Percentiles rank a stretch among this genome's conserved stretches.
Evolutionary conservation across 1,139 yeast genomes (phyloP).

Genomic region (Yamadazyma atmosphaerica): DNA sequence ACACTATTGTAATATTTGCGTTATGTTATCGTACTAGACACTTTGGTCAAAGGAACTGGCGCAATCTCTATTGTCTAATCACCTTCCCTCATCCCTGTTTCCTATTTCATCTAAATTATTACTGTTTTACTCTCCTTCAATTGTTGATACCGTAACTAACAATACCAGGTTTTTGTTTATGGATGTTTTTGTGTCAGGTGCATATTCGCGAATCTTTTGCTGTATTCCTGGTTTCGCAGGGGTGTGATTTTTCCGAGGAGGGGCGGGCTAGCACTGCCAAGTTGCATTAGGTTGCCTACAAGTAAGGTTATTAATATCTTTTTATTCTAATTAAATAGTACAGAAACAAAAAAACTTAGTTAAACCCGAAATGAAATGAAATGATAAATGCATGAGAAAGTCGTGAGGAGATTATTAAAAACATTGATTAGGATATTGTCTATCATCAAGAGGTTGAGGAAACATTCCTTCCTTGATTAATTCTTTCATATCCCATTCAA

Average conservation of each 20-base stretch:
- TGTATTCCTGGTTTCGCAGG: too few species aligned
- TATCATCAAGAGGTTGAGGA: slow-evolving; percentile 73
- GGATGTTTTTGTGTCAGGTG: background rate
- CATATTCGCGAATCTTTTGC: background rate
- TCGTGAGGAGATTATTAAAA: slow-evolving; percentile 20
- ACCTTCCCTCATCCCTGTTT: too few species aligned
- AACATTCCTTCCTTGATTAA: slow-evolving; percentile 61
- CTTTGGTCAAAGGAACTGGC: too few species aligned
- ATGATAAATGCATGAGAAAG: background rate
- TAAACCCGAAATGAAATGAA: background rate
- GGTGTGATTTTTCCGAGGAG: too few species aligned
- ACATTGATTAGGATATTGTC: slow-evolving; percentile 74
- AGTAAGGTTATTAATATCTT: too few species aligned
- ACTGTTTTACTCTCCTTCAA: background rate
- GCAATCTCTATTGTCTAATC: too few species aligned
- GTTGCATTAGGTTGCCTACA: too few species aligned
- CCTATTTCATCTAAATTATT: background rate
- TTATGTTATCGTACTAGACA: too few species aligned
- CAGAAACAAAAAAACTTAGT: background rate
- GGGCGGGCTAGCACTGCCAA: too few species aligned
- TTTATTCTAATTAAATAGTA: background rate
- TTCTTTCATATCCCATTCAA: slow-evolving; percentile 83
- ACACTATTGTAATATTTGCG: too few species aligned
- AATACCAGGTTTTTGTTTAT: background rate
- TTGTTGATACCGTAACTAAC: background rate